These are phyloP conservation scores for Pichia sp. DNA, from an alignment of 1,139 yeast species.

Conservation along the genomic window DNA sequence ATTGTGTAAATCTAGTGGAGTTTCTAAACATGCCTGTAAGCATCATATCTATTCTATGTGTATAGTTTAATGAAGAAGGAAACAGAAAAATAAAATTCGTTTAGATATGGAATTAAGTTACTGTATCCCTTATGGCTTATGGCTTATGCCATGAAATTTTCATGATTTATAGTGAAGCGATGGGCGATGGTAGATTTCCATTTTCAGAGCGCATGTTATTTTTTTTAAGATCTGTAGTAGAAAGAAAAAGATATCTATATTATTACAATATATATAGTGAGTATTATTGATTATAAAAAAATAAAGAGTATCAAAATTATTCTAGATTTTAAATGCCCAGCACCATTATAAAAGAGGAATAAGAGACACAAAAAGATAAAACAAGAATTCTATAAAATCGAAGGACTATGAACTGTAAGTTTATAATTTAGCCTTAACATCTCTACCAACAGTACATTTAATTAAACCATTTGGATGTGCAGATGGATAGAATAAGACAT, in stretches of 20 bases:
- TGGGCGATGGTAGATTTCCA: too few relatives aligned
- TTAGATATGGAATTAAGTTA: too few relatives aligned
- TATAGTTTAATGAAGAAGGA: too few relatives aligned
- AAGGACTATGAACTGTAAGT: background rate
- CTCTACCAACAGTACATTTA: constrained; percentile 76
- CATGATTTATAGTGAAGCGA: too few relatives aligned
- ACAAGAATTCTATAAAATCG: background rate
- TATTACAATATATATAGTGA: too few relatives aligned
- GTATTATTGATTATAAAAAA: too few relatives aligned
- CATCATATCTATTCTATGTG: background rate
- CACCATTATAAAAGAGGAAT: constrained; percentile 4
- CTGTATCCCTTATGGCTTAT: too few relatives aligned
- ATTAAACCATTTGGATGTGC: constrained; percentile 91
- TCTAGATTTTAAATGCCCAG: constrained; percentile 15
- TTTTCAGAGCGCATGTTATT: too few relatives aligned
- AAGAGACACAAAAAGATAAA: too few relatives aligned
- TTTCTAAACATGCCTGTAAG: constrained; percentile 1
- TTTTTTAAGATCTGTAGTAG: too few relatives aligned
- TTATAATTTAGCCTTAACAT: constrained; percentile 42
- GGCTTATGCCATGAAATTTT: too few relatives aligned
- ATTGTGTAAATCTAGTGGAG: constrained; percentile 12
- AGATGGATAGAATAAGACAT: constrained; percentile 81
- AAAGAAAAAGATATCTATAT: too few relatives aligned
- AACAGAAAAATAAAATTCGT: background rate
- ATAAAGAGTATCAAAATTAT: background rate